phyloP scores from a whole-genome alignment of 805 yeast genomes.

The Ogataea zsoltii region DNA sequence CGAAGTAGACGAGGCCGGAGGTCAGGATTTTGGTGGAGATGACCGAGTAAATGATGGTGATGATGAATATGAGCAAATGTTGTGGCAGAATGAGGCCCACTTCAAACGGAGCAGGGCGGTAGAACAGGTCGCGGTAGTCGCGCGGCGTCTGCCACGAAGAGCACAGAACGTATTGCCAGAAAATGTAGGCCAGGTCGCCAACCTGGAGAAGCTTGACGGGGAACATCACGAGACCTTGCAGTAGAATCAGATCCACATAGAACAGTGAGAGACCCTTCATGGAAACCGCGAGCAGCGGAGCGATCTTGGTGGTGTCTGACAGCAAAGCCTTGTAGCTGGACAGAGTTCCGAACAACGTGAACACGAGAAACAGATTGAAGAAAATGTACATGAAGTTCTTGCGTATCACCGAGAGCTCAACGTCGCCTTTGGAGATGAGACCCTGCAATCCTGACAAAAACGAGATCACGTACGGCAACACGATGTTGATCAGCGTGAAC shows the following conservation, averaged over 20 bases:
- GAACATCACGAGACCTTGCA: constrained; percentile 70
- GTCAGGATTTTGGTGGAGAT: constrained; percentile 59
- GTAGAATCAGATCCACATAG: constrained; percentile 60
- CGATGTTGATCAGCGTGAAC: constrained; percentile 53
- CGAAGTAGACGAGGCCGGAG: constrained; percentile 59
- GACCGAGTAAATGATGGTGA: constrained; percentile 59
- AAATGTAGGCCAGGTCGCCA: constrained; percentile 51
- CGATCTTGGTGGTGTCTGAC: constrained; percentile 59
- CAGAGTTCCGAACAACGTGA: constrained; percentile 61
- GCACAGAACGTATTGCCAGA: constrained; percentile 41
- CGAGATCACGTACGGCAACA: constrained; percentile 56
- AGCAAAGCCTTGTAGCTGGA: constrained; percentile 59
- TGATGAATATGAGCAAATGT: constrained; percentile 58
- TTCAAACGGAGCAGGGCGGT: constrained; percentile 59
- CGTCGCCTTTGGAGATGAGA: constrained; percentile 55
- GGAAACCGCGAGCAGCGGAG: constrained; percentile 54
- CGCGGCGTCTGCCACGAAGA: constrained; percentile 48
- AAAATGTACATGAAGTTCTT: constrained; percentile 63
- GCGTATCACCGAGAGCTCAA: constrained; percentile 55
- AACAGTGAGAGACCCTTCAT: constrained; percentile 53
- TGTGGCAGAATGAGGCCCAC: constrained; percentile 64
- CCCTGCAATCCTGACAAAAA: constrained; percentile 54
- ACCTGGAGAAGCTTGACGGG: constrained; percentile 57
- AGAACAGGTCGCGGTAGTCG: constrained; percentile 51
- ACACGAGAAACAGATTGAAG: constrained; percentile 60